Evolutionary conservation across 345 rosid species (phyloP), one percentile per base, ranked within the genome.

Genomic region (Capsella bursapastoris): DNA sequence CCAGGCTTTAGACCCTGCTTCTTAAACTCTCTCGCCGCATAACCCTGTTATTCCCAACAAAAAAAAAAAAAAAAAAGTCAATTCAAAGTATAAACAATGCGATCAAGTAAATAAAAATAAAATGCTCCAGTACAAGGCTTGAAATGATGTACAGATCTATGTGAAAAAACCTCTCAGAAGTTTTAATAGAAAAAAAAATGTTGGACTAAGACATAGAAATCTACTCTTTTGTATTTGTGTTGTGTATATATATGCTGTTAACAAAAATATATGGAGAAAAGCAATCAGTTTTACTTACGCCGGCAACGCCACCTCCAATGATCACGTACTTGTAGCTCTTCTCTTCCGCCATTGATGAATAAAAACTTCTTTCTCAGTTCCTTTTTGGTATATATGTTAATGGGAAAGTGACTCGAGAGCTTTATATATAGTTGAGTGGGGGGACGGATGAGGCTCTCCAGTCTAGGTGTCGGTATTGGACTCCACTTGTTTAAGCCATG

Each of bases 231-330:
- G n/a, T 41, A 41, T 41, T 12, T 11, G 45, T 22, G 25, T 22
- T 22, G 25, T 22, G 25, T 22, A 22, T 22, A 22, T 22, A 22
- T 22, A 22, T 22, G 25, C 25, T 13, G 15, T 43, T 43, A 5
- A 6, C 4, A 15, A 47, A 47, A 47, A 47, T 4, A 47, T n/a
- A 47, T 47, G 9, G 22, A 45, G 8, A 15, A 47, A 15, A 47
- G 51, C 22, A 47, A 15, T n/a, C 25, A 22, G 2, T 22, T 22
- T n/a, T 47, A 47, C 51, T 47, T 47, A 47, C 51, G 22, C 22
- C 51, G 22, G 51, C 51, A n/a, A 47, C 50, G 6, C 50, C 50
- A 47, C 50, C 50, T 47, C 50, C 50, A 6, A 47, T 47, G 50
- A 47, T 47, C 50, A 47, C 50, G 9, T 47, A 47, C 9, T 47